Percentiles rank a stretch among this genome's conserved stretches.
These are phyloP conservation scores for Polychaeton citri DNA, from an alignment of 2,329 filamentous ascomycete species.

Conservation along the genomic window DNA sequence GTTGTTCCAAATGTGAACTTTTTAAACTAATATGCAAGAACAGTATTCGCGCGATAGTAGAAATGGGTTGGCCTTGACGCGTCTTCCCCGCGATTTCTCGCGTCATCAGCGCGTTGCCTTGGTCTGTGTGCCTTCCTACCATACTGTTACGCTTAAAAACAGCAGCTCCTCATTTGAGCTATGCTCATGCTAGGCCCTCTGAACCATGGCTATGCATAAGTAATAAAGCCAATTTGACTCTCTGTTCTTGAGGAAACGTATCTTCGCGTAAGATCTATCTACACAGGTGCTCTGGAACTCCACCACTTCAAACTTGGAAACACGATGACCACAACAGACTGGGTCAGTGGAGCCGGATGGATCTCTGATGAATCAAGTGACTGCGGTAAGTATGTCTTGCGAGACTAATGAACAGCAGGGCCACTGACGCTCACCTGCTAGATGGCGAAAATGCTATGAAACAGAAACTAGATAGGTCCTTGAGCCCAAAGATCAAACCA, in stretches of 20 bases:
- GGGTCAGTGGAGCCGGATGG: conserved; percentile 3
- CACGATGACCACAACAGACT: background rate
- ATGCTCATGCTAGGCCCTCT: too few species aligned
- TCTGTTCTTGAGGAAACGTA: background rate
- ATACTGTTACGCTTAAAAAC: background rate
- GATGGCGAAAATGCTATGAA: background rate
- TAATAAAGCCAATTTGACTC: background rate
- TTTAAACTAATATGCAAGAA: too few species aligned
- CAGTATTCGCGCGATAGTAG: too few species aligned
- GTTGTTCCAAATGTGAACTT: background rate
- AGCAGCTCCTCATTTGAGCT: too few species aligned
- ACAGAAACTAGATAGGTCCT: background rate
- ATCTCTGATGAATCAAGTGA: conserved; percentile 32
- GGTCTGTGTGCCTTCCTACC: background rate
- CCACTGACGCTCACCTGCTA: background rate
- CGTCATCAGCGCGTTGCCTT: background rate
- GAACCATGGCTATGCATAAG: background rate
- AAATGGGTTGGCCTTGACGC: too few species aligned
- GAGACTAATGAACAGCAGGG: background rate
- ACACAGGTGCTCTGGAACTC: background rate
- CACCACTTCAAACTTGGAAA: background rate
- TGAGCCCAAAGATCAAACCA: background rate
- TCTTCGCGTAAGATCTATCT: background rate
- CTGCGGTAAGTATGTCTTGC: conserved; percentile 25
- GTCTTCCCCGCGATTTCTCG: background rate